Conservation (phyloP, 2,329 filamentous ascomycete species). For the Cladosporium phlei region DNA sequence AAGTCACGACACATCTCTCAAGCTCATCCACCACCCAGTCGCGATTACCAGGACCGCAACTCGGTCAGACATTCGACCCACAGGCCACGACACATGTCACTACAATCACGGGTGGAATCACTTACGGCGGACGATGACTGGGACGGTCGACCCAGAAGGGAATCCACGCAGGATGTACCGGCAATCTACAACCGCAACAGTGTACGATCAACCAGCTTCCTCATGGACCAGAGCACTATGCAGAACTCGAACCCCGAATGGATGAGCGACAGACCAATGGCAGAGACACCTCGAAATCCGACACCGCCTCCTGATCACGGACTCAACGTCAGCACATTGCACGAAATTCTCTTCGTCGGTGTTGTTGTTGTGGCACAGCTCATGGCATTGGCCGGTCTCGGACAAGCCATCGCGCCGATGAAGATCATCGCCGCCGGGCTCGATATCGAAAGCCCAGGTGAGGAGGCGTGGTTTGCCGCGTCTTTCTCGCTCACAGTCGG, state of each 20-base stretch:
- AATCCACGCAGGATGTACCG: slow-evolving; percentile 21
- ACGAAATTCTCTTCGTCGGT: slow-evolving; percentile 24
- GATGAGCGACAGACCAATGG: slow-evolving; percentile 14
- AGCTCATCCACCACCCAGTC: slow-evolving; percentile 7
- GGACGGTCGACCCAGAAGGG: slow-evolving; percentile 17
- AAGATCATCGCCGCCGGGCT: slow-evolving; percentile 45
- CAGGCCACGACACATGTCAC: slow-evolving; percentile 30
- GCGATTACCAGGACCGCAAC: slow-evolving; percentile 15
- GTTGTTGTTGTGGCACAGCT: slow-evolving; percentile 27
- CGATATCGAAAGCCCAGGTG: slow-evolving; percentile 36
- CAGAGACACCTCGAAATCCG: slow-evolving; percentile 6
- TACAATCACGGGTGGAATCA: slow-evolving; percentile 28
- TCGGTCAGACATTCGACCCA: slow-evolving; percentile 21
- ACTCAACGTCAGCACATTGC: slow-evolving; percentile 20
- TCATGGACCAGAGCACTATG: slow-evolving; percentile 19
- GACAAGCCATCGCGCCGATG: slow-evolving; percentile 35
- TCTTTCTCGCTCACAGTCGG: slow-evolving; percentile 42
- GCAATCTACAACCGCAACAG: slow-evolving; percentile 21
- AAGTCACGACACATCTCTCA: slow-evolving; percentile 29
- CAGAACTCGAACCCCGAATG: slow-evolving; percentile 16
- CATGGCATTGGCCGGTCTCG: slow-evolving; percentile 25
- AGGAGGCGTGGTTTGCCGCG: slow-evolving; percentile 42
- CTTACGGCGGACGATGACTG: slow-evolving; percentile 21
- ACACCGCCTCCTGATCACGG: slow-evolving; percentile 1
- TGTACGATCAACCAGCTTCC: slow-evolving; percentile 21